Evolutionary conservation across 805 yeast species (phyloP), one percentile per base, ranked within the genome.

Genomic region (Saturnispora besseyi): DNA sequence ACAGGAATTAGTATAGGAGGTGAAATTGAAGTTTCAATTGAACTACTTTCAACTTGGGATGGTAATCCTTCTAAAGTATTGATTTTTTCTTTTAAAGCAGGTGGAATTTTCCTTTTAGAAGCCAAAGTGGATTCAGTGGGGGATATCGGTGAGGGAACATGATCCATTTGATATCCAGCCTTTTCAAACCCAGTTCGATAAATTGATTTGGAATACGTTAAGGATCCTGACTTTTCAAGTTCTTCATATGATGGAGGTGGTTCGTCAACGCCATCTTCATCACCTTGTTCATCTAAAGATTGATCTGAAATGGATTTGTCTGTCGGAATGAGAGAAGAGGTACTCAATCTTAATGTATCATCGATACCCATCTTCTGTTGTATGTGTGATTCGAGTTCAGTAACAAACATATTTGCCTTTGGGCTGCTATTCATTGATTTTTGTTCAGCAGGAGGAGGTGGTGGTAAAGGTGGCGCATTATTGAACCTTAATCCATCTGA

Each of bases 131-230:
- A 28, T n/a, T 45, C 43, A 3, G 42, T n/a, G 9, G 53, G 33
- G 9, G 51, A 36, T n/a, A 54, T 10, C 12, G 48, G 53, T 5
- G 53, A 41, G 10, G 34, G 48, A 13, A 58, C 54, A 49, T 63
- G 64, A 45, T 62, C 63, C 53, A 63, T 44, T 33, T 63, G 60
- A 36, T 62, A 59, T 3, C 69, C 69, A 1, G 69, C 69, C 51
- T 65, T 65, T 51, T 65, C 69, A 51, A 65, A 65, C 8, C 68
- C 68, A 2, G 68, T 62, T 29, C 68, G 54, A 50, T 65, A 65
- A 46, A 65, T 65, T 4, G 69, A 65, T 48, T 57, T 53, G 7
- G 67, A 59, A 43, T 65, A 65, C 5, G 66, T 62, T 41, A 65
- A 51, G 13, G 57, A 55, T n/a, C 68, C 68, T 0, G 66, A 59